phyloP scores from a whole-genome alignment of 192 early-diverging fungal genomes.

The Lobosporangium transversale region DNA sequence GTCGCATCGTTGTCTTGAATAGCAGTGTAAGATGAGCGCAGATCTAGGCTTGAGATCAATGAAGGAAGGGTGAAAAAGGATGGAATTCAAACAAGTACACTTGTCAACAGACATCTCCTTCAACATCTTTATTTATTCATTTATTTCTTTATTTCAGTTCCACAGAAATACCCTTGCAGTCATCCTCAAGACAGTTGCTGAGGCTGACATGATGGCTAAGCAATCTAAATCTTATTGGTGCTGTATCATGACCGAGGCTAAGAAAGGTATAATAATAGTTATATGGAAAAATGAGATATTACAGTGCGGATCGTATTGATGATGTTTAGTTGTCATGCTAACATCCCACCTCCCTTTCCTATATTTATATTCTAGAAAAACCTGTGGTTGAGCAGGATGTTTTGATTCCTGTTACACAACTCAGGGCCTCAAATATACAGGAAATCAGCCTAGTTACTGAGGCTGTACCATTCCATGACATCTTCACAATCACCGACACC shows the following conservation, averaged over 20 bases:
- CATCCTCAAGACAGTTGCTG: constrained; percentile 62
- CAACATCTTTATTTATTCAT: too few relatives aligned
- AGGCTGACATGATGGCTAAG: constrained; percentile 36
- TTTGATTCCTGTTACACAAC: constrained; percentile 24
- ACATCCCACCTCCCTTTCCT: too few relatives aligned
- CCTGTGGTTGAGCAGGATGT: constrained; percentile 20
- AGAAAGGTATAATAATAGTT: neutral
- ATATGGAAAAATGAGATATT: too few relatives aligned
- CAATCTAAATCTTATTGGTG: constrained; percentile 55
- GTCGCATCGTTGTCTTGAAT: constrained; percentile 84
- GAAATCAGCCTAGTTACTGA: constrained; percentile 29
- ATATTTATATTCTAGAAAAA: constrained; percentile 11
- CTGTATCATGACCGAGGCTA: constrained; percentile 44
- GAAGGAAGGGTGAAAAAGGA: too few relatives aligned
- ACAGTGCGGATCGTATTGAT: too few relatives aligned
- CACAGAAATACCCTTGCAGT: constrained; percentile 75
- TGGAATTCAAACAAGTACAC: too few relatives aligned
- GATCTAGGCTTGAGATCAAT: too few relatives aligned
- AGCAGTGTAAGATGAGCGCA: constrained; percentile 53
- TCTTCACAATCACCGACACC: constrained; percentile 36
- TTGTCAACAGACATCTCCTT: too few relatives aligned
- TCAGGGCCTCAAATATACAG: constrained; percentile 22
- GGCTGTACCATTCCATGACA: constrained; percentile 32
- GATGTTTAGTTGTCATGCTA: too few relatives aligned
- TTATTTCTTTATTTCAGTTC: constrained; percentile 47